Base-by-base conservation (phyloP, 345 rosid species). In the Eucalyptus brandiana region DNA sequence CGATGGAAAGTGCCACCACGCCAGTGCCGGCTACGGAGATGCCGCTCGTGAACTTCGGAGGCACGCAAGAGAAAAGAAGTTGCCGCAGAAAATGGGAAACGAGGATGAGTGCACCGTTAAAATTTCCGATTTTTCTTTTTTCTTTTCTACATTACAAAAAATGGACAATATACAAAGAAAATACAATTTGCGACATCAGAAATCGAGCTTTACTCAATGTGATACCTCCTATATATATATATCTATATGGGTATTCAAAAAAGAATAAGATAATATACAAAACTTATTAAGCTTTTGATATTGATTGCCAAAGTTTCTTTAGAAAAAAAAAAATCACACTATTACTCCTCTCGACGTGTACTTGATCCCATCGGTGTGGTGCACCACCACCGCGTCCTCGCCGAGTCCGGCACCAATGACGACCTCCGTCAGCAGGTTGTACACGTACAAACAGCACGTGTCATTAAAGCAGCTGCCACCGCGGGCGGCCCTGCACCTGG, bases 381-480 rank as follows among this genome's bases (percentile, higher is more conserved):
- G 85, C 28, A 87, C 40, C 17, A 50, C 11, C 26, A 92, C 83
- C 3, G 89, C 90, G 50, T 93, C 93, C 56, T 91, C 85, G 13
- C 89, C 91, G 8, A 94, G 53, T 6, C 91, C 91, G 6, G 92
- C 88, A 6, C 86, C 15, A 5, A 50, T 85, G 49, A 49, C 51
- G 0, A 51, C 60, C 26, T 80, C 16, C 5, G 67, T 81, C 12
- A 90, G 30, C 2, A 91, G 86, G 49, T 93, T 93, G 56, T 87
- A 91, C 17, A 91, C 88, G 26, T 8, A 47, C 89, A 88, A 44
- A 4, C 87, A 86, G 24, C 95, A 93, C 4, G 93, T 92, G 89
- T 91, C 90, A 28, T 91, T 89, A 86, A 89, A 88, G 91, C 96
- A 95, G 13, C 93, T 92, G 44, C 81, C 45, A 5, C 92, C 87